Conservation (phyloP, 2,329 filamentous ascomycete species). For the Tolypocladium tropicale region DNA sequence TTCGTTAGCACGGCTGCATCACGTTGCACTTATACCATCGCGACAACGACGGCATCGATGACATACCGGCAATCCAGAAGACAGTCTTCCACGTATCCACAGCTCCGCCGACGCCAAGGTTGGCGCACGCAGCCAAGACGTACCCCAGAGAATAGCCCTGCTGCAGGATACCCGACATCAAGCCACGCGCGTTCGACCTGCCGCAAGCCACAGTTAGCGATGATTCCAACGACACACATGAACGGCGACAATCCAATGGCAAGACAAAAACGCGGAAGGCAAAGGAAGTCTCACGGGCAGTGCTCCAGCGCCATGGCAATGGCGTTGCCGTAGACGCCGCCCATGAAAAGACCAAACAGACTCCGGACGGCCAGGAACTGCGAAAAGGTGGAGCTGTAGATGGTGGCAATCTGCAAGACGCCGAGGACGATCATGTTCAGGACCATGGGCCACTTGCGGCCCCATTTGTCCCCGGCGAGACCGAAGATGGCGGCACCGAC, state of each 20-base stretch:
- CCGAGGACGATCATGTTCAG: conserved; percentile 66
- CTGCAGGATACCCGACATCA: conserved; percentile 75
- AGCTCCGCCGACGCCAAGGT: conserved; percentile 58
- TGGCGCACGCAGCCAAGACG: conserved; percentile 65
- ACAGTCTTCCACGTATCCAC: conserved; percentile 62
- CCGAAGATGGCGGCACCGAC: conserved; percentile 69
- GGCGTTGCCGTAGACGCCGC: conserved; percentile 69
- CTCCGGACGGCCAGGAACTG: conserved; percentile 67
- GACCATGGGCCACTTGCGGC: conserved; percentile 78
- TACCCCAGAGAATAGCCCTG: conserved; percentile 77
- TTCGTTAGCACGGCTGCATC: not conserved
- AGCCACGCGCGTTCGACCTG: conserved; percentile 56
- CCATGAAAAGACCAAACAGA: conserved; percentile 72
- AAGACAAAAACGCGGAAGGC: not conserved
- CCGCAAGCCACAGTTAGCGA: conserved; percentile 10
- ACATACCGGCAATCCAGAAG: conserved; percentile 54
- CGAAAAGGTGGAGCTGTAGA: conserved; percentile 61
- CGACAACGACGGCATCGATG: not conserved
- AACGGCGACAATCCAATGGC: not conserved
- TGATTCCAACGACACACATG: not conserved
- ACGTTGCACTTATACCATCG: not conserved
- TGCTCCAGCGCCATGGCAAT: conserved; percentile 70
- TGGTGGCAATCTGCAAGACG: conserved; percentile 61
- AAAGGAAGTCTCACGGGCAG: conserved; percentile 40
- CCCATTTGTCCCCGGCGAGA: conserved; percentile 66